Percentiles rank a stretch among this genome's conserved stretches.
These are phyloP conservation scores for Phytophthora fragariaefolia DNA, from an alignment of 352 stramenopile species.

Conservation along the genomic window DNA sequence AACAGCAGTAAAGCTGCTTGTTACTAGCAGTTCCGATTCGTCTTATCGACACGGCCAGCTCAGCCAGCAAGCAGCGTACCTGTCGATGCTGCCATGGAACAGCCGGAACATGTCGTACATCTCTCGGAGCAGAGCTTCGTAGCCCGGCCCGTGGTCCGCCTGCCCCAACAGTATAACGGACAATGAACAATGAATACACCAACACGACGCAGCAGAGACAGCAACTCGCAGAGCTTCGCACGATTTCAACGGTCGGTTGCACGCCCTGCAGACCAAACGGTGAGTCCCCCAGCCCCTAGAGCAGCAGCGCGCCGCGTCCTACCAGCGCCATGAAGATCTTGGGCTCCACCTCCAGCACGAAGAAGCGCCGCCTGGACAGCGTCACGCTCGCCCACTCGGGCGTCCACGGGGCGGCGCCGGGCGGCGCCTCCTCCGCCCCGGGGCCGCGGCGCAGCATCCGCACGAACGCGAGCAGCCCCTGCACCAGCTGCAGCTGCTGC, in stretches of 20 bases:
- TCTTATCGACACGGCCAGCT: too few relatives aligned
- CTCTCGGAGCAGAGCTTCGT: slow-evolving; percentile 46
- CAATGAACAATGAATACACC: neutral
- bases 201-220: neutral
- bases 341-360: slow-evolving; percentile 60
- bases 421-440: neutral
- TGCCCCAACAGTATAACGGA: slow-evolving; percentile 13
- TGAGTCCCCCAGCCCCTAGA: neutral
- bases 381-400: slow-evolving; percentile 54
- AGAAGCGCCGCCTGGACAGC: slow-evolving; percentile 49
- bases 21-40: neutral
- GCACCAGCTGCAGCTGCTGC: slow-evolving; percentile 53
- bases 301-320: neutral
- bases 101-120: slow-evolving; percentile 63
- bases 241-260: slow-evolving; percentile 37
- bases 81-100: slow-evolving; percentile 62
- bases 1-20: neutral
- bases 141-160: slow-evolving; percentile 45
- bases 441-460: slow-evolving; percentile 35
- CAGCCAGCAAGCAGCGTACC: slow-evolving; percentile 18
- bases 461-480: slow-evolving; percentile 63
- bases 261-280: slow-evolving; percentile 35
- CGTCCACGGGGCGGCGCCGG: slow-evolving; percentile 1
- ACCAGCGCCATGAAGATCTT: slow-evolving; percentile 71
- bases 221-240: slow-evolving; percentile 19